phyloP scores from a whole-genome alignment of 2,329 filamentous ascomycete genomes.

The Alternaria brassicicola region DNA sequence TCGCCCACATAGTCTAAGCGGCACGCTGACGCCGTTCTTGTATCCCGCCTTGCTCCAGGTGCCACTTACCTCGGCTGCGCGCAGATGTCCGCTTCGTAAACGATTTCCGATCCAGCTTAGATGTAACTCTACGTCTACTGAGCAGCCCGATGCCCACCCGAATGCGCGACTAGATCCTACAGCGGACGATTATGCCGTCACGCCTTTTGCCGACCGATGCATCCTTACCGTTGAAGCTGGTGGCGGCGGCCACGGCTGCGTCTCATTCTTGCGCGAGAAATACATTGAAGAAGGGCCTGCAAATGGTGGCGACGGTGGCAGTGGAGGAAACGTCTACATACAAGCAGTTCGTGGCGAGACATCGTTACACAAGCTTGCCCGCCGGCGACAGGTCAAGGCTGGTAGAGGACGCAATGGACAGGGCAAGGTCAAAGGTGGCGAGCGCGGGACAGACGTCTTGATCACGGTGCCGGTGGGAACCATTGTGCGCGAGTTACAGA shows the following conservation, averaged over 20 bases:
- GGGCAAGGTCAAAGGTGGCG: conserved; percentile 74
- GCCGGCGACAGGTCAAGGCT: conserved; percentile 75
- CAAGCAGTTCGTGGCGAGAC: conserved; percentile 91
- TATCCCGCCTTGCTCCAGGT: conserved; percentile 50
- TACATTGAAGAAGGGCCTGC: conserved; percentile 87
- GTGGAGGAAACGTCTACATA: conserved; percentile 90
- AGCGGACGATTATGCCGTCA: conserved; percentile 81
- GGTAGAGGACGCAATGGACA: conserved; percentile 78
- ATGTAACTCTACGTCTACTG: conserved; percentile 37
- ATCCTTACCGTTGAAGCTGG: conserved; percentile 79
- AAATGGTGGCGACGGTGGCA: conserved; percentile 93
- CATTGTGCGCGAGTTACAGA: conserved; percentile 79
- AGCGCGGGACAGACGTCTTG: conserved; percentile 83
- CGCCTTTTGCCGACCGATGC: conserved; percentile 87
- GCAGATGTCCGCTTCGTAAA: conserved; percentile 23
- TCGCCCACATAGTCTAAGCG: conserved; percentile 35
- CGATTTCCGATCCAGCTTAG: conserved; percentile 26
- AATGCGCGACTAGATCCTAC: conserved; percentile 69
- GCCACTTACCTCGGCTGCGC: conserved; percentile 28
- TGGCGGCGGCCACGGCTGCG: conserved; percentile 85
- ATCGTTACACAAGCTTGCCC: conserved; percentile 87
- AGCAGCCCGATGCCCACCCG: conserved; percentile 7
- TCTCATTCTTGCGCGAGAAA: conserved; percentile 91
- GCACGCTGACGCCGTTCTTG: conserved; percentile 53
- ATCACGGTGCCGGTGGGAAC: conserved; percentile 93